These are phyloP conservation scores for Mycena chlorophos DNA, from an alignment of 768 basidiomycete genomes.

Conservation along the genomic window DNA sequence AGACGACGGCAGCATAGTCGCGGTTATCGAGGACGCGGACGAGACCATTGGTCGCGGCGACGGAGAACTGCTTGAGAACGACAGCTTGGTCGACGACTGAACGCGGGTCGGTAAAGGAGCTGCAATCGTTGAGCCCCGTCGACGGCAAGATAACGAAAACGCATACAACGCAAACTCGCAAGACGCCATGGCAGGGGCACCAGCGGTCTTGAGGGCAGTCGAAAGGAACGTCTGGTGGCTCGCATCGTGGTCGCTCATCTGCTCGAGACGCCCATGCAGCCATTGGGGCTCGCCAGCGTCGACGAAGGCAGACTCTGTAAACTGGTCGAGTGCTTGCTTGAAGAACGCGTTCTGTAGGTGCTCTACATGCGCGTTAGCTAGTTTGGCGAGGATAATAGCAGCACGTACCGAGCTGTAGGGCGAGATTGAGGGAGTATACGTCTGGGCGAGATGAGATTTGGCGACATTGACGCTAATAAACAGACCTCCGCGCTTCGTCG, in stretches of 20 bases:
- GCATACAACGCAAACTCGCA: constrained; percentile 40
- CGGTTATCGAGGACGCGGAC: constrained; percentile 38
- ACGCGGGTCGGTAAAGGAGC: constrained; percentile 43
- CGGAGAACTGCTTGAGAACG: constrained; percentile 53
- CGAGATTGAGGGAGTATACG: constrained; percentile 43
- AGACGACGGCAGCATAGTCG: constrained; percentile 53
- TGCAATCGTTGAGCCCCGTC: constrained; percentile 15
- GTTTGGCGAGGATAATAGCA: background rate
- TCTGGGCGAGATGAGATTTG: constrained; percentile 25
- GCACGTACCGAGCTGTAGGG: constrained; percentile 39
- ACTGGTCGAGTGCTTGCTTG: constrained; percentile 42
- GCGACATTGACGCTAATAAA: background rate
- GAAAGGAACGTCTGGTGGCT: constrained; percentile 45
- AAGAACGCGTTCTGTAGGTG: constrained; percentile 51
- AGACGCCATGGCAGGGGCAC: constrained; percentile 32
- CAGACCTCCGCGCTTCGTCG: constrained; percentile 1
- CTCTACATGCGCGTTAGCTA: constrained; percentile 21
- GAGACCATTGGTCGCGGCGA: constrained; percentile 61
- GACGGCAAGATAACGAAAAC: background rate
- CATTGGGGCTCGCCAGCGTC: constrained; percentile 48
- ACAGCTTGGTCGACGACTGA: constrained; percentile 47
- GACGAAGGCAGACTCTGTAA: constrained; percentile 45
- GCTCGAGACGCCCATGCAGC: constrained; percentile 49
- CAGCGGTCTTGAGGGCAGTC: constrained; percentile 30
- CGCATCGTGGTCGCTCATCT: constrained; percentile 56